Conservation (phyloP, 441 rosid genomes). For the Biscutella laevigata region DNA sequence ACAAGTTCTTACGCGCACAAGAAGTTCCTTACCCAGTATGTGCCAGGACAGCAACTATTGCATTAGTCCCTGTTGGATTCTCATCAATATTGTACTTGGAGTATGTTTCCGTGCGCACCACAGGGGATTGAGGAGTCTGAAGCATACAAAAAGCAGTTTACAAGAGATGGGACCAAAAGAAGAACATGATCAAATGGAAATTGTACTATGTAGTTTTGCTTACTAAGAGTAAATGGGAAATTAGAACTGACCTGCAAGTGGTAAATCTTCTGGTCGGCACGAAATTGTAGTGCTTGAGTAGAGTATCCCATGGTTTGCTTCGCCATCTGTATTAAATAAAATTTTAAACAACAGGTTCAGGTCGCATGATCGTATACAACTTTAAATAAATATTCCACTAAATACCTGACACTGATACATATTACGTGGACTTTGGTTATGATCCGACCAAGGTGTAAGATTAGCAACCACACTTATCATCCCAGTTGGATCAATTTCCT, state of each 20-base stretch:
- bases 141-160: slow-evolving; percentile 6
- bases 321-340: slow-evolving; percentile 59
- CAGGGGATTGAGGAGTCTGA: slow-evolving; percentile 97
- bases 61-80: slow-evolving; percentile 89
- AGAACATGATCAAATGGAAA: slow-evolving; percentile 1
- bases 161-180: not conserved
- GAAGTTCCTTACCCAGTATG: slow-evolving; percentile 68
- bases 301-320: slow-evolving; percentile 97
- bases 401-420: slow-evolving; percentile 97
- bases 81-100: slow-evolving; percentile 66
- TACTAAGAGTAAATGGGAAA: not conserved
- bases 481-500: slow-evolving; percentile 88
- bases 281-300: slow-evolving; percentile 63
- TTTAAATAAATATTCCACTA: slow-evolving; percentile 4
- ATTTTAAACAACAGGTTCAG: not conserved
- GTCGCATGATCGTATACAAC: not conserved
- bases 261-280: slow-evolving; percentile 94
- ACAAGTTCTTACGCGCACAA: not conserved
- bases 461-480: slow-evolving; percentile 98
- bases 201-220: not conserved
- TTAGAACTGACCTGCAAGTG: slow-evolving; percentile 65
- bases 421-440: slow-evolving; percentile 97
- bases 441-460: slow-evolving; percentile 99
- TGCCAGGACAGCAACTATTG: slow-evolving; percentile 95
- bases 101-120: slow-evolving; percentile 78